Conservation (phyloP, 306 rosid species). For the Fragaria ananassa region DNA sequence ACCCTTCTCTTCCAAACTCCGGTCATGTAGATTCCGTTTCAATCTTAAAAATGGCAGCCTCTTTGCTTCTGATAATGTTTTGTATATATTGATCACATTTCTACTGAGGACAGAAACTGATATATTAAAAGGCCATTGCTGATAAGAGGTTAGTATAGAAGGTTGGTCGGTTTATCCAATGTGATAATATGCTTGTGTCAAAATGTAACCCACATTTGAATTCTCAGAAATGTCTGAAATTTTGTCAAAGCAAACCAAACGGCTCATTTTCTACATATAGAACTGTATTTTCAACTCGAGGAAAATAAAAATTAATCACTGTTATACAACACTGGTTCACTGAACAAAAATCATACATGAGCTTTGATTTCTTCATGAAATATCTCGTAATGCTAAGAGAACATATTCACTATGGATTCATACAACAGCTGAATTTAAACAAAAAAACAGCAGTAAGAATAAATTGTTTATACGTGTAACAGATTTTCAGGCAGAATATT, state of each 20-base stretch:
- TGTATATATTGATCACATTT: constrained; percentile 27
- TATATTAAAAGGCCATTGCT: not conserved
- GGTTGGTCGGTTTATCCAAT: not conserved
- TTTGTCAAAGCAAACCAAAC: not conserved
- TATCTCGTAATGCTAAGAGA: constrained; percentile 26
- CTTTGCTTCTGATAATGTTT: constrained; percentile 33
- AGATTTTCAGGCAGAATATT: constrained; percentile 21
- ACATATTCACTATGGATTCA: constrained; percentile 28
- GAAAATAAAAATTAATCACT: not conserved
- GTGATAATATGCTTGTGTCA: not conserved
- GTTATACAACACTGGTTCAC: constrained; percentile 4
- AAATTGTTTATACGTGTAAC: constrained; percentile 14
- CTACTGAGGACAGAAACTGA: not conserved
- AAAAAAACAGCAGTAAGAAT: constrained; percentile 18
- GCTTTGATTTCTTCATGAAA: constrained; percentile 25
- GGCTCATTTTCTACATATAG: not conserved
- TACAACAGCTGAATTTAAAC: constrained; percentile 24
- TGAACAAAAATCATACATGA: constrained; percentile 13
- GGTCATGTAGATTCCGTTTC: constrained; percentile 28
- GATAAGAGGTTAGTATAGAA: constrained; percentile 6
- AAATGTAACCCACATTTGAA: not conserved
- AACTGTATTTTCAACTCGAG: not conserved
- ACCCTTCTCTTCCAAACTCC: constrained; percentile 81
- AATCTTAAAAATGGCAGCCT: constrained; percentile 23
- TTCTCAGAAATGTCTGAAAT: not conserved